A percentile compares a stretch with the other conserved stretches of the same genome.
These are phyloP conservation scores for Hanseniaspora uvarum DNA, from an alignment of 1,139 yeast genomes.

Conservation along the genomic window DNA sequence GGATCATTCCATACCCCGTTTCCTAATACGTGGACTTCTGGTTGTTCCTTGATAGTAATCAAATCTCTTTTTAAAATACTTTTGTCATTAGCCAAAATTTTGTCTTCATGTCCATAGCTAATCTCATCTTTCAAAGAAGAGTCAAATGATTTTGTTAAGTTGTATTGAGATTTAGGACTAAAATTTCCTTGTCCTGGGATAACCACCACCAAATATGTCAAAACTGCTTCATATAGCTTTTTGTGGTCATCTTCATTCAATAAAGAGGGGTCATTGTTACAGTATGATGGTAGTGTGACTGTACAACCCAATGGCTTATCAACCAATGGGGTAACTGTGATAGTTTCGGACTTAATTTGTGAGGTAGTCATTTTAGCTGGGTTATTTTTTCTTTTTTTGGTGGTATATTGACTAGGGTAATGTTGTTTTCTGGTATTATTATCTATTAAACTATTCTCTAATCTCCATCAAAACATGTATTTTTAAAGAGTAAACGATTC, in stretches of 20 bases:
- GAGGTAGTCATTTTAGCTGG: neutral
- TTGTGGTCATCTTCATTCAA: constrained; percentile 57
- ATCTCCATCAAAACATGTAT: too few species aligned
- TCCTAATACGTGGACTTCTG: constrained; percentile 82
- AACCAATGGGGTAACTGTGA: constrained; percentile 41
- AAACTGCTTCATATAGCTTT: constrained; percentile 52
- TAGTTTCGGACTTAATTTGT: neutral
- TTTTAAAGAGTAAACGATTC: too few species aligned
- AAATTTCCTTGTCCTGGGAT: constrained; percentile 60
- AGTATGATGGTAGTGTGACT: constrained; percentile 52
- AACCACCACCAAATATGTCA: constrained; percentile 57
- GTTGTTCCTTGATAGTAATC: constrained; percentile 63
- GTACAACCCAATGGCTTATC: constrained; percentile 56
- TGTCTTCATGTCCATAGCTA: constrained; percentile 66
- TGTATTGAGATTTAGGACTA: constrained; percentile 62
- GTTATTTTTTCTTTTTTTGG: too few species aligned
- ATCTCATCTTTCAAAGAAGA: constrained; percentile 44
- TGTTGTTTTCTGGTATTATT: neutral
- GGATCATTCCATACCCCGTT: constrained; percentile 62
- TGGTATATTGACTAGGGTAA: too few species aligned
- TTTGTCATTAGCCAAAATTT: constrained; percentile 67
- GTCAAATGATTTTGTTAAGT: constrained; percentile 54
- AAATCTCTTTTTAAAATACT: constrained; percentile 75
- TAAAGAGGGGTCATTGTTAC: constrained; percentile 58
- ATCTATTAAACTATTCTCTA: too few species aligned